Base-by-base conservation (phyloP, 495 filamentous ascomycete genomes). In the Viridothelium virens region DNA sequence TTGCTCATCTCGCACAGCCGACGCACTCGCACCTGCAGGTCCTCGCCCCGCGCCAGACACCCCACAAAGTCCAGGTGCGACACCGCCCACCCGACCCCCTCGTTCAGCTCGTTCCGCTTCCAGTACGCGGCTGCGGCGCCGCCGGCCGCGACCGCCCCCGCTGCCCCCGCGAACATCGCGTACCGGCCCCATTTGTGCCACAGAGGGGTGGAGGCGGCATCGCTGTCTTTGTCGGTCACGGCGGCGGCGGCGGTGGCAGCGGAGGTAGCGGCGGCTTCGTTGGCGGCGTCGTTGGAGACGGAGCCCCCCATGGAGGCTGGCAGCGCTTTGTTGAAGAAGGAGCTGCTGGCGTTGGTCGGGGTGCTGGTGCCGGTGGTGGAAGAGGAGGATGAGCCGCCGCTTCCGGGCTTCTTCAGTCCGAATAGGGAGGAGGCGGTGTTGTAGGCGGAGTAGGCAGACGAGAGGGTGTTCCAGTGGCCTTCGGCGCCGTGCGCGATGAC, bases 31-130 rank as follows among this genome's bases (percentile, higher is more conserved):
- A 82, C 80, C 53, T 85, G 83, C 39, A 97, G 76, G 69, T 96
- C 92, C 64, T 89, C 85, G 9, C 82, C 83, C 33, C 91, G 85
- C 66, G 88, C 86, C 2, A 98, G 82, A 72, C 90, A 93, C 1
- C 92, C 92, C 2, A 97, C 88, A 70, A 98, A 98, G 74, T 92
- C 91, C n/a, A 98, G 85, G 78, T 98, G 95, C 16, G 89, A 91
- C 10, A 87, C 86, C 16, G 89, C 89, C 92, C 92, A 98, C 44
- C 75, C 79, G 78, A 86, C 86, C 0, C 90, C 87, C 31, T 86
- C 80, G 0, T 80, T 83, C 44, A 98, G 81, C 46, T 89, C 85
- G 10, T 96, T 89, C 16, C 89, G 82, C 70, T 92, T 90, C 47
- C 90, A 75, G 75, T 96, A 97, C 14, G 92, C 87, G 1, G 91